Evolutionary conservation across 2,329 filamentous ascomycete species (phyloP).

Genomic region (Pseudonectria buxi): DNA sequence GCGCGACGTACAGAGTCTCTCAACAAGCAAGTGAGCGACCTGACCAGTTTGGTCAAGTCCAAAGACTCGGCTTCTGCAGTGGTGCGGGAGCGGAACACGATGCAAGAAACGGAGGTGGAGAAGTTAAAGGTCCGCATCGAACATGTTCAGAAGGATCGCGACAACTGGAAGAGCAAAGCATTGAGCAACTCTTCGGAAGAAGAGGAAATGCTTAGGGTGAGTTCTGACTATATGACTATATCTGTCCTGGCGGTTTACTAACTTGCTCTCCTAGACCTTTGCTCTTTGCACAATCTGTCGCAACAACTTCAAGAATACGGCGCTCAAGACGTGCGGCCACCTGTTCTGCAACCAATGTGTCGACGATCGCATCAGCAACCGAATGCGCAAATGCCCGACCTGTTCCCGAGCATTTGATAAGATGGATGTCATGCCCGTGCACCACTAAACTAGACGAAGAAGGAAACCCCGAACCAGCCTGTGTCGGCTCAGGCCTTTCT

Average conservation of each 20-base stretch:
- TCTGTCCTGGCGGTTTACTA: constrained; percentile 7
- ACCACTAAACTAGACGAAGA: constrained; percentile 31
- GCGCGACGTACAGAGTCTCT: constrained; percentile 63
- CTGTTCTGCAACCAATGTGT: constrained; percentile 89
- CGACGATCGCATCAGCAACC: constrained; percentile 79
- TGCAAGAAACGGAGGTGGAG: constrained; percentile 69
- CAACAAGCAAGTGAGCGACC: constrained; percentile 67
- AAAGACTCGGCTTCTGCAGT: constrained; percentile 60
- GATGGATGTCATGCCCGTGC: constrained; percentile 76
- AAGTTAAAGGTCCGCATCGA: constrained; percentile 71
- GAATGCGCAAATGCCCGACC: constrained; percentile 90
- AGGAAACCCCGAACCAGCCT: neutral
- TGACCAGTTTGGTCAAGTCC: constrained; percentile 65
- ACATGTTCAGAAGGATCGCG: constrained; percentile 73
- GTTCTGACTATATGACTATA: constrained; percentile 28
- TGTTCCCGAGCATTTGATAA: constrained; percentile 89
- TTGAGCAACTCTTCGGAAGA: constrained; percentile 74
- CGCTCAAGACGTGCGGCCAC: constrained; percentile 89
- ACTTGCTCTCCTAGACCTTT: constrained; percentile 26
- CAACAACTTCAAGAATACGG: constrained; percentile 88
- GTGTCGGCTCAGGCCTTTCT: constrained; percentile 3
- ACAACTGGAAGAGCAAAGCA: constrained; percentile 78
- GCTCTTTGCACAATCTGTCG: constrained; percentile 84
- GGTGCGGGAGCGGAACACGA: constrained; percentile 50
- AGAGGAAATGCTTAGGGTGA: constrained; percentile 78